Evolutionary conservation across 495 filamentous ascomycete genomes (phyloP), one percentile per base, ranked within the genome.

Genomic region (Aspergillus nidulans): DNA sequence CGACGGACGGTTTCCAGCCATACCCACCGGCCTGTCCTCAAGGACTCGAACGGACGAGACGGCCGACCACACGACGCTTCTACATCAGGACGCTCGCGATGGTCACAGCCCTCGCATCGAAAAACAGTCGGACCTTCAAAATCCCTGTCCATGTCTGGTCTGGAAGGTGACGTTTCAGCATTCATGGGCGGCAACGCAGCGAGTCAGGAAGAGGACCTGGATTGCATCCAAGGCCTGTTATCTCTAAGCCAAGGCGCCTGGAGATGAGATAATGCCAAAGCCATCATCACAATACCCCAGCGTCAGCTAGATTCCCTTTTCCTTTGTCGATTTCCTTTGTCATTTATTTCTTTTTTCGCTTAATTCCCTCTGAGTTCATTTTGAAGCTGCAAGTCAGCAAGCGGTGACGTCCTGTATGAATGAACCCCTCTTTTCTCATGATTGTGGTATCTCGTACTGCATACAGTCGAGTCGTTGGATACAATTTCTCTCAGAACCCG

Each of bases 221-320:
- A 91, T 65, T 90, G 87, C 55, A 81, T 92, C 24, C 88, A 90
- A 52, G 86, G 86, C 26, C 69, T 95, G 49, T 65, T 95, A 44
- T 88, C 85, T 23, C 72, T 95, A 51, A 91, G 83, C 55, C 78
- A 85, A 64, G 83, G 82, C 39, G 80, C 78, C 56, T 85, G 83
- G 83, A 67, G 72, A 60, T 85, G 51, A 34, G 43, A 9, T 28
- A 28, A 28, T 28, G 4, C 9, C 26, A 9, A 41, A 46, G 24
- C 36, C 34, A 42, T 26, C 34, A 44, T 28, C 41, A 42, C 15
- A 20, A 50, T 52, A 40, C 21, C 19, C 57, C 49, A 20, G 18
- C 38, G 32, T 49, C 39, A 1, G 57, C 45, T 43, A 28, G 46
- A 38, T 50, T 40, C 0, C 20, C 20, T 56, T 70, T 63, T 43